Evolutionary conservation across 805 yeast genomes (phyloP), one percentile per base, ranked within the genome.

Genomic region (Teunomyces atbi): DNA sequence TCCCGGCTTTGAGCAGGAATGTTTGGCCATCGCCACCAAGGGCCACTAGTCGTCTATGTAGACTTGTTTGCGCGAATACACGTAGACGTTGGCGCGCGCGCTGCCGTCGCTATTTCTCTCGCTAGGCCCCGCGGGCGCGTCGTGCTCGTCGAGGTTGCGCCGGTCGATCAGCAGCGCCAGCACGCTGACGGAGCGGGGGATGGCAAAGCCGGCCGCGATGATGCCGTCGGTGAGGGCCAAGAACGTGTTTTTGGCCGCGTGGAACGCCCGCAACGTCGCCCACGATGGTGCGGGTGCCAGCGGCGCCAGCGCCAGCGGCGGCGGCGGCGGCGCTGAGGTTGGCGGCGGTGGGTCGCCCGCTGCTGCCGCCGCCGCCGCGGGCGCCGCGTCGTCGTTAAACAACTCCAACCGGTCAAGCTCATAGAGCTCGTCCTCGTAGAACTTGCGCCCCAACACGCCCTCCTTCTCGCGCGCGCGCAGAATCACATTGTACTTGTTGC

Each of bases 1-100:
- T 20, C 87, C 91, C 0, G 99, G 98, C 0, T 83, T 79, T 60
- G 96, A 89, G 57, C 81, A 81, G 10, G 79, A 76, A 52, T 81
- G 89, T 45, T 68, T 88, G 30, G 64, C 68, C 33, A 81, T 84
- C 8, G 97, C 98, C 2, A 78, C 73, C 53, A 80, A 75, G 54
- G 96, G 96, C 0, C 96, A 86, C n/a, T 20, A 26, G 7, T 65
- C 15, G 40, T 60, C 54, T 7, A 71, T 46, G 18, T 60, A 61
- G 5, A 72, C 73, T 45, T 68, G 68, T 46, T 62, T 66, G 21
- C 70, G 61, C 8, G 74, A 58, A 49, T 72, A 72, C 5, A 72
- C 64, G 52, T 57, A 72, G 13, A 71, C 68, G 33, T 69, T 71
- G 15, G 70, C 55, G 41, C 36, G 23, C 20, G 18, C 8, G 35